These are phyloP conservation scores for Aegle marmelos DNA, from an alignment of 345 rosid genomes.

Conservation along the genomic window DNA sequence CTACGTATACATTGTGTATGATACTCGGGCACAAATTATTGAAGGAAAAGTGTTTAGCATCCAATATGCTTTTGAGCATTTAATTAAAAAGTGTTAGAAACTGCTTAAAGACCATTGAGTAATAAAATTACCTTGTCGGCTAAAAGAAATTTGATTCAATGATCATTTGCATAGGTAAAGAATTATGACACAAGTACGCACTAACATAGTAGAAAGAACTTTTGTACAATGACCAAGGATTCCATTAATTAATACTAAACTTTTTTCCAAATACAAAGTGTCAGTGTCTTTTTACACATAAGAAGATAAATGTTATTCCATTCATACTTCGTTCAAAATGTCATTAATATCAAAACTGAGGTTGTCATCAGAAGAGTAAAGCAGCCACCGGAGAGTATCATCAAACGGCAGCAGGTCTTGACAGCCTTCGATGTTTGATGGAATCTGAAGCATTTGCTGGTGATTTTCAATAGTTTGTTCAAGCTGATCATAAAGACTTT, in stretches of 20 bases:
- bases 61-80: no score
- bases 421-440: neutral
- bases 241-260: neutral
- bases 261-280: neutral
- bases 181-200: neutral
- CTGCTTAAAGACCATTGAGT: no score
- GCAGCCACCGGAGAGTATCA: neutral
- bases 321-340: neutral
- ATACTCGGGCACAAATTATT: no score
- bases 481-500: neutral
- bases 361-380: neutral
- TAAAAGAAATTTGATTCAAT: neutral
- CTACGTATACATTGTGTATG: no score
- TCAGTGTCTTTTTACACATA: neutral
- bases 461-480: neutral
- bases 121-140: neutral
- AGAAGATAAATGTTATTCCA: neutral
- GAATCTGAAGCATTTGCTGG: neutral
- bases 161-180: neutral
- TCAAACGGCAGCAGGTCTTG: neutral
- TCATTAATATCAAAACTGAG: neutral
- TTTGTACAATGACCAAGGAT: neutral
- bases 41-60: no score
- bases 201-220: no score
- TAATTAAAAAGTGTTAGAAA: no score